Evolutionary conservation across 169 alveolate genomes (phyloP).

Genomic region (Plasmodium cynomolgi): DNA sequence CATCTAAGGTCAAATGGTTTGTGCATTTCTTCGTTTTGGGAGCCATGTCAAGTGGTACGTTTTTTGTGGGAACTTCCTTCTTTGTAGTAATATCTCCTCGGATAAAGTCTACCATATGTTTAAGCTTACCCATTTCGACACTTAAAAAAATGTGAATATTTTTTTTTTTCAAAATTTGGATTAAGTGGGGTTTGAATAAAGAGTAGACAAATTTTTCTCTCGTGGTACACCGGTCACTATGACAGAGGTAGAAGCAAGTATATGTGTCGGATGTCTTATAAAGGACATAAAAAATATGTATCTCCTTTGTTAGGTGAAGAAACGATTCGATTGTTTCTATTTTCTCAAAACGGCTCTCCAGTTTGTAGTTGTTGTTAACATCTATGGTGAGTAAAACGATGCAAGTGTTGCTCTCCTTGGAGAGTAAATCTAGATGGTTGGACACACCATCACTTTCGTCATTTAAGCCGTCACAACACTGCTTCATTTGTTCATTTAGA

Average conservation of each 20-base stretch:
- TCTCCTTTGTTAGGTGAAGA: not conserved
- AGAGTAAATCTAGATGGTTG: constrained; percentile 1
- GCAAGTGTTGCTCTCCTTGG: not conserved
- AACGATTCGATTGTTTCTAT: constrained; percentile 12
- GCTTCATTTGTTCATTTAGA: constrained; percentile 6
- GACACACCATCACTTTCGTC: not conserved
- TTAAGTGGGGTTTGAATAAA: constrained; percentile 25
- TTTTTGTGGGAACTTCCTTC: not conserved
- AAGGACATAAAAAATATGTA: constrained; percentile 20
- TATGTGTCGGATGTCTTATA: constrained; percentile 47
- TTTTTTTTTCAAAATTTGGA: constrained; percentile 42
- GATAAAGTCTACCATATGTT: constrained; percentile 41
- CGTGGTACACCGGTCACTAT: not conserved
- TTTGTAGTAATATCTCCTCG: constrained; percentile 9
- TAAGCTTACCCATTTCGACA: constrained; percentile 46
- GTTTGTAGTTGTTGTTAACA: not conserved
- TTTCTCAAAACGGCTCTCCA: constrained; percentile 2
- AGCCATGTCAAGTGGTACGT: not conserved
- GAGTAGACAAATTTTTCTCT: constrained; percentile 64
- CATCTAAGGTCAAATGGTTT: not conserved
- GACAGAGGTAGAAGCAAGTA: constrained; percentile 32
- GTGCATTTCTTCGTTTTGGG: not conserved
- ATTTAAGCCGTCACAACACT: not conserved
- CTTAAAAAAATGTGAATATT: constrained; percentile 39
- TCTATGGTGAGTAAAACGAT: constrained; percentile 12